These are phyloP conservation scores for Leccinum truebloodii DNA, from an alignment of 768 basidiomycete species.

Conservation along the genomic window DNA sequence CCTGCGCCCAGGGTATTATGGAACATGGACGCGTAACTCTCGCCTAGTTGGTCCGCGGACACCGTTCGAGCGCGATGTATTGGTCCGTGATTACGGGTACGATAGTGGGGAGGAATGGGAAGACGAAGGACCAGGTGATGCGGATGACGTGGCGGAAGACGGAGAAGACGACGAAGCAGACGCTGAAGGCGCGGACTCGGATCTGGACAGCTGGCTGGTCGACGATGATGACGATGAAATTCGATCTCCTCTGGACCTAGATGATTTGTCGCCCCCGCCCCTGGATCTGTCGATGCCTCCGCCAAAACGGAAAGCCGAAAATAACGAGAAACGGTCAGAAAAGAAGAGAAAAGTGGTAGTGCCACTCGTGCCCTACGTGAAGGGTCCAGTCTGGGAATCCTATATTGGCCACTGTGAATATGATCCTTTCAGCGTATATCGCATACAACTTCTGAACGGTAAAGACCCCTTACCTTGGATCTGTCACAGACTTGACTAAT, in stretches of 20 bases:
- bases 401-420: constrained; percentile 65
- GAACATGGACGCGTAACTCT: constrained; percentile 90
- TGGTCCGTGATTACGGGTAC: constrained; percentile 83
- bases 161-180: constrained; percentile 69
- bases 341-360: constrained; percentile 80
- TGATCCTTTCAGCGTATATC: constrained; percentile 71
- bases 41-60: constrained; percentile 76
- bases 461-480: constrained; percentile 20
- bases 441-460: constrained; percentile 87
- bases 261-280: constrained; percentile 36
- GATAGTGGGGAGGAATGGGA: constrained; percentile 98
- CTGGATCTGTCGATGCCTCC: constrained; percentile 38
- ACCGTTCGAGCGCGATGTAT: constrained; percentile 78
- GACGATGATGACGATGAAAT: constrained; percentile 80
- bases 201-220: constrained; percentile 43
- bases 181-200: constrained; percentile 49
- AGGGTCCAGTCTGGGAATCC: constrained; percentile 82
- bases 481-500: constrained; percentile 6
- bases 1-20: constrained; percentile 88
- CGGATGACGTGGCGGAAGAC: constrained; percentile 68
- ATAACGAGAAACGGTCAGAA: constrained; percentile 41
- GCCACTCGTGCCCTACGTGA: constrained; percentile 76
- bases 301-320: constrained; percentile 69
- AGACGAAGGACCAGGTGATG: constrained; percentile 74
- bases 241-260: constrained; percentile 42